These are phyloP conservation scores for Petunia secreta DNA, from an alignment of 257 asterid species.

Conservation along the genomic window DNA sequence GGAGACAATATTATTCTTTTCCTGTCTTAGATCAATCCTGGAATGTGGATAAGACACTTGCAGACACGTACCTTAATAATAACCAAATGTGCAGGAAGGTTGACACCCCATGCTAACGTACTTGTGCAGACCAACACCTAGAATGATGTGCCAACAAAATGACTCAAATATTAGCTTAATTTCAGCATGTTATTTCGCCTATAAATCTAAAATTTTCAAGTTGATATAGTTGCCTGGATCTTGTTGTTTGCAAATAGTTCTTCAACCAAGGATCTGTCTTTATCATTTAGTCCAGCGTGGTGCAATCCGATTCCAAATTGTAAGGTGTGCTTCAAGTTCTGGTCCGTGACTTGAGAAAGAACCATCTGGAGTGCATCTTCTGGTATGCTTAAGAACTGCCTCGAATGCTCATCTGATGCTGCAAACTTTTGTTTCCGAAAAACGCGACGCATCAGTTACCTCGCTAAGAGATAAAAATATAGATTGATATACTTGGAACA, in stretches of 20 bases:
- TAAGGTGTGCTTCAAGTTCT: constrained; percentile 91
- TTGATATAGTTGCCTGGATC: constrained; percentile 69
- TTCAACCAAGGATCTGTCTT: constrained; percentile 96
- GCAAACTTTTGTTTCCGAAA: constrained; percentile 67
- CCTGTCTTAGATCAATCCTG: not conserved
- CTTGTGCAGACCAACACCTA: constrained; percentile 98
- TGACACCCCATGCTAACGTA: constrained; percentile 99
- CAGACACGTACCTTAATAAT: constrained; percentile 69
- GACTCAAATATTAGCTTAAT: constrained; percentile 23
- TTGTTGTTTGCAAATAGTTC: constrained; percentile 97
- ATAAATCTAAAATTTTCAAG: constrained; percentile 26
- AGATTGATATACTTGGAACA: constrained; percentile 20
- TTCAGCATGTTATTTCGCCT: constrained; percentile 25
- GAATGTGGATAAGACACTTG: not conserved
- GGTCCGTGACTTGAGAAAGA: constrained; percentile 91
- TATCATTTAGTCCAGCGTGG: constrained; percentile 96
- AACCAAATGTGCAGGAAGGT: constrained; percentile 99
- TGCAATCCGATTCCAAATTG: constrained; percentile 99
- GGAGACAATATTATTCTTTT: constrained; percentile 1
- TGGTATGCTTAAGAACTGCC: constrained; percentile 81
- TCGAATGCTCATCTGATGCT: constrained; percentile 93
- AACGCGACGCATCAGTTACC: constrained; percentile 29
- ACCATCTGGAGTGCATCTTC: constrained; percentile 98
- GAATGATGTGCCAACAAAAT: constrained; percentile 34
- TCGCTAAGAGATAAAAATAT: constrained; percentile 20